phyloP scores from a whole-genome alignment of 1,139 yeast species.

The Candida sojae region DNA sequence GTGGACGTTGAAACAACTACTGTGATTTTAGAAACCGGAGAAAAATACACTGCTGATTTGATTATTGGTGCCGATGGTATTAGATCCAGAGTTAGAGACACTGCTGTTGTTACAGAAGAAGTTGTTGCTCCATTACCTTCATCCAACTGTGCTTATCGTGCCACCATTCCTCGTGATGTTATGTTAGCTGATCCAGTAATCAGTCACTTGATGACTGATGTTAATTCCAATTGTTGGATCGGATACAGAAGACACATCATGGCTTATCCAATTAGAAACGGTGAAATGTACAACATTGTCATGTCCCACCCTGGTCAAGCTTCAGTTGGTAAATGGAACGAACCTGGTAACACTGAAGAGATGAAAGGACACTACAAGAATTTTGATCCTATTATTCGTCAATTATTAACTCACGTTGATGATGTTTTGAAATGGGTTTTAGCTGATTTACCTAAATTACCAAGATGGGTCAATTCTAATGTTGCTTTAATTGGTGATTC shows the following conservation, averaged over 20 bases:
- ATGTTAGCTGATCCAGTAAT: conserved; percentile 24
- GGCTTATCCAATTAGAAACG: conserved; percentile 26
- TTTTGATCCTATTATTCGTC: conserved; percentile 30
- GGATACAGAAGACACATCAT: conserved; percentile 35
- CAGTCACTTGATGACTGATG: conserved; percentile 20
- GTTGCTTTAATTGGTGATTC: conserved; percentile 38
- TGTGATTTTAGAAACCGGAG: conserved; percentile 24
- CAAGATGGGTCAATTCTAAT: conserved; percentile 20
- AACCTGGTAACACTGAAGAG: conserved; percentile 23
- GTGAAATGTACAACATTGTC: conserved; percentile 18
- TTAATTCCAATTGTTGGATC: conserved; percentile 34
- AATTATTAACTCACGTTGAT: conserved; percentile 21
- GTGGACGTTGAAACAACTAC: conserved; percentile 23
- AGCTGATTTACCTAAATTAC: conserved; percentile 25
- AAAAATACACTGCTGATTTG: conserved; percentile 26
- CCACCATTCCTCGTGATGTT: conserved; percentile 20
- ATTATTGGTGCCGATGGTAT: conserved; percentile 42
- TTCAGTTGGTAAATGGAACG: conserved; percentile 20
- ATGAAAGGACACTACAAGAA: conserved; percentile 21
- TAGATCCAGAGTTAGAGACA: conserved; percentile 23
- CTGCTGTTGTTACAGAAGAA: conserved; percentile 14
- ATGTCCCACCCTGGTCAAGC: conserved; percentile 19
- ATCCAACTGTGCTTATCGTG: conserved; percentile 20
- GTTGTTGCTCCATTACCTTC: conserved; percentile 17
- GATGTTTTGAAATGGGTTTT: conserved; percentile 31